phyloP scores from a whole-genome alignment of 495 filamentous ascomycete species.

The Pyrenula massariospora region DNA sequence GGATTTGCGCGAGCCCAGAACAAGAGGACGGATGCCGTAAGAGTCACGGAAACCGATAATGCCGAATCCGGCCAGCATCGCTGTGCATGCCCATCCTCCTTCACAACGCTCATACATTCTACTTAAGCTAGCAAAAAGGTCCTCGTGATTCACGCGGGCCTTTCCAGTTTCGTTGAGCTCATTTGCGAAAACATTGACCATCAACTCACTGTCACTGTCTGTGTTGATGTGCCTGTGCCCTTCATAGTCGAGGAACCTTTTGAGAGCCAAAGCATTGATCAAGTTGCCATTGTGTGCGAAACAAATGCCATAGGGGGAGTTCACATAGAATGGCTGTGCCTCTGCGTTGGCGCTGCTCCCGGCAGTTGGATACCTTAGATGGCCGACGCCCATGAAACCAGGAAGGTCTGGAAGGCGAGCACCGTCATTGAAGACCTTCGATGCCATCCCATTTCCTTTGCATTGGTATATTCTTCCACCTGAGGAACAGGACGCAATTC shows the following conservation, averaged over 20 bases:
- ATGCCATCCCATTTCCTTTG: conserved; percentile 87
- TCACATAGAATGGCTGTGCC: conserved; percentile 77
- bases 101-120: conserved; percentile 68
- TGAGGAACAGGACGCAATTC: conserved; percentile 63
- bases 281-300: conserved; percentile 81
- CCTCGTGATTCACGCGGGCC: conserved; percentile 81
- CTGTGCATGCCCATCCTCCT: conserved; percentile 79
- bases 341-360: conserved; percentile 61
- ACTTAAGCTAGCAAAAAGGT: conserved; percentile 69
- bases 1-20: conserved; percentile 65
- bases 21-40: conserved; percentile 82
- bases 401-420: conserved; percentile 66
- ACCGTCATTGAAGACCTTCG: conserved; percentile 75
- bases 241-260: conserved; percentile 68
- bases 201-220: conserved; percentile 86
- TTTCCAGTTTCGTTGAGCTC: conserved; percentile 94
- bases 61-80: conserved; percentile 87
- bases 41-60: conserved; percentile 82
- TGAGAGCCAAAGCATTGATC: conserved; percentile 79
- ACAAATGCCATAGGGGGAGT: conserved; percentile 71
- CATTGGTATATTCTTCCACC: conserved; percentile 79
- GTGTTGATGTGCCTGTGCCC: conserved; percentile 96
- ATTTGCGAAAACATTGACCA: conserved; percentile 91
- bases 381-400: conserved; percentile 81
- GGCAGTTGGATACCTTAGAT: conserved; percentile 85